Base-by-base conservation (phyloP, 306 rosid species). In the Gillenia trifoliata region DNA sequence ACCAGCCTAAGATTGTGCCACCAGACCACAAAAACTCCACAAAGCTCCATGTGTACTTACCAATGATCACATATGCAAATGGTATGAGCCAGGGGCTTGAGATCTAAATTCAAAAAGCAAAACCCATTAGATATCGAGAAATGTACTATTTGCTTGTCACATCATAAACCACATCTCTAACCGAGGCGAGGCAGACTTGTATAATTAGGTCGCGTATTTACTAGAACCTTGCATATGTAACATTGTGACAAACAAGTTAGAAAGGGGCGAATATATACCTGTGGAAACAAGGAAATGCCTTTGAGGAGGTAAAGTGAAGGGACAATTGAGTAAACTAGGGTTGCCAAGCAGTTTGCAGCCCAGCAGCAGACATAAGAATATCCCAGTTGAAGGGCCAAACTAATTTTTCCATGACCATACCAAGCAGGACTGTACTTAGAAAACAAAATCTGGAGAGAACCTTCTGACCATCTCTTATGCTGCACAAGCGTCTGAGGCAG, bases 391-490 rank as follows among this genome's bases (percentile, higher is more conserved):
- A 82, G 91, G 60, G 92, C 93, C 1, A 88, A 17, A 52, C 80
- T 88, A 22, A 89, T 87, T 74, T 72, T 85, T 69, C 89, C 88
- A 73, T 56, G 38, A 17, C 82, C 91, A 85, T 62, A 72, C 91
- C 87, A 80, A 1, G 75, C 89, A 45, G 92, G 91, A 62, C 91
- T 89, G 26, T 79, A 85, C 78, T 75, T 84, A 0, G 98, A 89
- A 68, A 91, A 47, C 68, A 89, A 17, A 69, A 93, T 84, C 22
- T 79, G 91, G 13, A 93, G 62, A 34, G 86, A 85, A 4, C 98
- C 98, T 85, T 91, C 93, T 12, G 93, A 88, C 97, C 96, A 89
- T 80, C 98, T 88, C 86, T 89, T 93, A 22, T 91, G 92, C 26
- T 93, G 96, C 54, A 88, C 86, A 22, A 91, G 88, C 5, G 72